Percentiles rank a stretch among this genome's conserved stretches.
Evolutionary conservation across 2,329 filamentous ascomycete species (phyloP).

Genomic region (Botryotinia globosa): DNA sequence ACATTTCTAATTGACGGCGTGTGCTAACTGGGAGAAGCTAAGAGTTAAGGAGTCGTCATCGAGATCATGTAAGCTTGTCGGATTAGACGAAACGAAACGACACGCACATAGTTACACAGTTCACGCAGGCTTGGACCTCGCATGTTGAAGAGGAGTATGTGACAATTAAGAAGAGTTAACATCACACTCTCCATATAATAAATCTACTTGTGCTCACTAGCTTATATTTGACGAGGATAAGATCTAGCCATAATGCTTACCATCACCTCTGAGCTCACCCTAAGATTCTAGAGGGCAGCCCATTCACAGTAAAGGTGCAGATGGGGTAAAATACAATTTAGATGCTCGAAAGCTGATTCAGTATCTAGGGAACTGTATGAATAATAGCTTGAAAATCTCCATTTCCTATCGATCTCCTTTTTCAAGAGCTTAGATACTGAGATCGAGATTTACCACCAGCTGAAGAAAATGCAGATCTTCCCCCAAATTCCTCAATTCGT

Average conservation of each 20-base stretch:
- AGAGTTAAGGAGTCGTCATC: neutral
- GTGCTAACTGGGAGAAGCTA: neutral
- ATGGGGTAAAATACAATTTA: no score
- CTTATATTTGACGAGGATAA: neutral
- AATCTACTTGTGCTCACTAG: no score
- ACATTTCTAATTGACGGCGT: no score
- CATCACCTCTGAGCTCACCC: neutral
- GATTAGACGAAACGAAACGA: no score
- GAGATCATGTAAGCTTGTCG: neutral
- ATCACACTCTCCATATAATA: no score
- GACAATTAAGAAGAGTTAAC: neutral
- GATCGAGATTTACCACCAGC: neutral
- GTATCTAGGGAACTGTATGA: neutral
- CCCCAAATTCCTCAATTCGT: no score
- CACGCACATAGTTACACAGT: no score
- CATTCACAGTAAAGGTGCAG: neutral
- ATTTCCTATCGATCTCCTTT: neutral
- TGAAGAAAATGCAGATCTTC: neutral
- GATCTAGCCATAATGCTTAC: neutral
- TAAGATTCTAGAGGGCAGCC: neutral
- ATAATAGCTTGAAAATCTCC: neutral
- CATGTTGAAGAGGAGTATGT: neutral
- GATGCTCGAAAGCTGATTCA: neutral
- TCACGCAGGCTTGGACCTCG: neutral
- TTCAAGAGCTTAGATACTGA: no score